Evolutionary conservation across 495 filamentous ascomycete genomes (phyloP), one percentile per base, ranked within the genome.

Genomic region (Xylaria acuta): DNA sequence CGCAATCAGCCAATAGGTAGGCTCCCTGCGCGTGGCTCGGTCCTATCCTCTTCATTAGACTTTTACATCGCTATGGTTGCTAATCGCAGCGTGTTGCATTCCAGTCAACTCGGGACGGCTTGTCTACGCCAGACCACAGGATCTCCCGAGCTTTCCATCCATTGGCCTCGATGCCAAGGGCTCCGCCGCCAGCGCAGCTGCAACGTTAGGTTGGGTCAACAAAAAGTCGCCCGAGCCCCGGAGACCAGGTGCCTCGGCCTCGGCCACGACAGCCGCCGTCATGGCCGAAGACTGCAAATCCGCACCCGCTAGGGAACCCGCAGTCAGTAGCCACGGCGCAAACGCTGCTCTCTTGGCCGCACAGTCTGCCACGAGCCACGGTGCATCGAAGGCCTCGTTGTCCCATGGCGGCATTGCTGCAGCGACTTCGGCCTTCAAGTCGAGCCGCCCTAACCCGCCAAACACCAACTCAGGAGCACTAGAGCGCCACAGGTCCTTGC

Each of bases 291-390:
- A 95, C 78, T 89, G 90, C 77, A 88, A 87, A 74, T 81, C 86
- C 81, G 80, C 87, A 53, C 85, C 88, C 59, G 76, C 86, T 12
- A 77, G 87, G 75, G 83, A 89, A 58, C 83, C 86, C 30, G 85
- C 87, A 71, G 76, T 82, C 58, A 92, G 87, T 14, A 77, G 87
- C 6, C 86, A 90, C 60, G 91, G 91, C 41, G 87, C 91, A 11
- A 93, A 92, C 72, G 94, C 94, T 27, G 94, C 94, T 0, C 73
- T 92, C 32, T 79, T 91, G 3, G 94, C 93, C 8, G 85, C 88
- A 36, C 89, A 86, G 67, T 89, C 92, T 64, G 89, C 88, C 25
- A 76, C 80, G 87, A 75, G 73, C 86, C 66, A 86, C 84, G 86
- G 78, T 76, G 72, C 82, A 84, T 25, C 73, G 82, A 77, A 64